Evolutionary conservation across 2,329 filamentous ascomycete genomes (phyloP), one percentile per base, ranked within the genome.

Genomic region (Acephala macrosclerotiorum): DNA sequence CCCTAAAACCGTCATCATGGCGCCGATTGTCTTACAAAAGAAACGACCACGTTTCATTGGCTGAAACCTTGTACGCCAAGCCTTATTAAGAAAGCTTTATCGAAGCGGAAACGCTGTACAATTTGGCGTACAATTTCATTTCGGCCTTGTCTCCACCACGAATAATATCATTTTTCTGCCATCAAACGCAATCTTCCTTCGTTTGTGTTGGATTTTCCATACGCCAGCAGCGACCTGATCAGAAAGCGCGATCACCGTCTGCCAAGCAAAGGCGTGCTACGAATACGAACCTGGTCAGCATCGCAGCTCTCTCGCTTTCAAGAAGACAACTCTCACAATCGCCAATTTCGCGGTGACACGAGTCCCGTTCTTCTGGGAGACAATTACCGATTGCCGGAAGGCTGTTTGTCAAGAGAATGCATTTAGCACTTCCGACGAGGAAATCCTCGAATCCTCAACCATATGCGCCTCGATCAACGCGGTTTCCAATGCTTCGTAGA

Each of bases 381-480:
- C 29, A 18, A 60, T 58, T n/a, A 47, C 18, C 42, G 49, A 38
- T 36, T 42, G 64, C 61, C 51, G 40, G 36, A 57, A 65, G 66
- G 70, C 67, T 53, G 58, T 57, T 53, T 49, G 53, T 47, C 53
- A 38, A 70, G 75, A 83, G 74, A 72, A 96, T 97, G 93, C 94
- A 97, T 79, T 94, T 95, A 84, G 93, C 94, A 70, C 89, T 96
- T 74, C 94, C 94, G 63, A 88, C 93, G 75, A 91, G 94, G 79
- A 97, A 95, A 81, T 89, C 87, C 75, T 95, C 92, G 71, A 89
- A 91, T 76, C 88, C 91, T 71, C 87, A 89, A 71, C 89, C 90
- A 35, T 95, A 92, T 80, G 84, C 85, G 70, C 83, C 86, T 57
- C 85, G 88, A 74, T 84, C 85, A 70, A 81, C 88, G 75, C 80